These are phyloP conservation scores for Plasmodium billcollinsi DNA, from an alignment of 169 alveolate species.

Conservation along the genomic window DNA sequence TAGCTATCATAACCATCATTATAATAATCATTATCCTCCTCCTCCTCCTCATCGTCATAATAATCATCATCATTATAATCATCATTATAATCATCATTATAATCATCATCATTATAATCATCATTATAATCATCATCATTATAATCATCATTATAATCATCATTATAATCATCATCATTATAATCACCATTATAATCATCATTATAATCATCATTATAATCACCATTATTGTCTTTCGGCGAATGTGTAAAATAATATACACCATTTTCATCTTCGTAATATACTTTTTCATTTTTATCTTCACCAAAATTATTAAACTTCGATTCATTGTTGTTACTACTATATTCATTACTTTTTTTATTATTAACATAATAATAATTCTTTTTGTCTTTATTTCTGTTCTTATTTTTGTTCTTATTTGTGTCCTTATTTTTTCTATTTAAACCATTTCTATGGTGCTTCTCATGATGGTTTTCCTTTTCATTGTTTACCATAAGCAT, in stretches of 20 bases:
- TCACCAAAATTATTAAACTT: too few relatives aligned
- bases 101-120: neutral
- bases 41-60: neutral
- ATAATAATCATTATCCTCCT: constrained; percentile 4
- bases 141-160: constrained; percentile 22
- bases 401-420: neutral
- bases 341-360: neutral
- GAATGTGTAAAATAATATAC: constrained; percentile 21
- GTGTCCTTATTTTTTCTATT: neutral
- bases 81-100: too few relatives aligned
- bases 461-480: neutral
- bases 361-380: neutral
- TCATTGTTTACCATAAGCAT: neutral
- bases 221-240: constrained; percentile 12
- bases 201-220: constrained; percentile 5
- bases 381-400: neutral
- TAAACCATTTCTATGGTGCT: neutral
- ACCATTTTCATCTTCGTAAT: neutral
- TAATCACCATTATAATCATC: constrained; percentile 25
- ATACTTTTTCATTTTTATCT: neutral
- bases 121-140: constrained; percentile 19
- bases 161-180: constrained; percentile 6
- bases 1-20: constrained; percentile 17
- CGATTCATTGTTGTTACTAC: neutral
- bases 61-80: constrained; percentile 11